Evolutionary conservation across 768 basidiomycete genomes (phyloP).

Genomic region (Leccinum broughii): DNA sequence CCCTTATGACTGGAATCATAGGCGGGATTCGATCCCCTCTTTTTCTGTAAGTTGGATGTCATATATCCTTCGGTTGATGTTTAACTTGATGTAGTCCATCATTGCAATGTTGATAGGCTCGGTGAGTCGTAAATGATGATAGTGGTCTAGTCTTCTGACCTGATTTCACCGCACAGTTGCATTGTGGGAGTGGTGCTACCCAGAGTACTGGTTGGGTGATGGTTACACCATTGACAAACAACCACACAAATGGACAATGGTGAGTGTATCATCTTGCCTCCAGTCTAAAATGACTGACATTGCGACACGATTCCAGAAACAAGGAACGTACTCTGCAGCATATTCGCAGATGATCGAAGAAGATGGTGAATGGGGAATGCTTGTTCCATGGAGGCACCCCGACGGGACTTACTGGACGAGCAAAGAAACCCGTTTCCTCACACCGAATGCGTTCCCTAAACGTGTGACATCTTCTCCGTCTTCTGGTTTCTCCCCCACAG

Average conservation of each 20-base stretch:
- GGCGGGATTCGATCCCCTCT: conserved; percentile 29
- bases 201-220: conserved; percentile 29
- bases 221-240: conserved; percentile 19
- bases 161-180: conserved; percentile 16
- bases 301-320: conserved; percentile 6
- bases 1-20: neutral
- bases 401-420: conserved; percentile 28
- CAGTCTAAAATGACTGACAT: neutral
- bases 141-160: neutral
- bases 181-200: conserved; percentile 34
- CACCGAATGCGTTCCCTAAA: conserved; percentile 20
- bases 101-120: conserved; percentile 25
- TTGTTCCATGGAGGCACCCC: conserved; percentile 25
- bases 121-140: conserved; percentile 3
- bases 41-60: conserved; percentile 21
- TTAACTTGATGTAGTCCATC: conserved; percentile 21
- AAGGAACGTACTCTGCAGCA: conserved; percentile 23
- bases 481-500: neutral
- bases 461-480: conserved; percentile 10
- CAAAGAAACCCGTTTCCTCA: conserved; percentile 26
- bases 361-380: conserved; percentile 15
- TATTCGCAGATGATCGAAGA: conserved; percentile 24
- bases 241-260: conserved; percentile 25
- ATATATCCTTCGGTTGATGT: neutral
- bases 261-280: neutral